Conservation (phyloP, 1,284 basidiomycete genomes). For the Cronartium ribicola region DNA sequence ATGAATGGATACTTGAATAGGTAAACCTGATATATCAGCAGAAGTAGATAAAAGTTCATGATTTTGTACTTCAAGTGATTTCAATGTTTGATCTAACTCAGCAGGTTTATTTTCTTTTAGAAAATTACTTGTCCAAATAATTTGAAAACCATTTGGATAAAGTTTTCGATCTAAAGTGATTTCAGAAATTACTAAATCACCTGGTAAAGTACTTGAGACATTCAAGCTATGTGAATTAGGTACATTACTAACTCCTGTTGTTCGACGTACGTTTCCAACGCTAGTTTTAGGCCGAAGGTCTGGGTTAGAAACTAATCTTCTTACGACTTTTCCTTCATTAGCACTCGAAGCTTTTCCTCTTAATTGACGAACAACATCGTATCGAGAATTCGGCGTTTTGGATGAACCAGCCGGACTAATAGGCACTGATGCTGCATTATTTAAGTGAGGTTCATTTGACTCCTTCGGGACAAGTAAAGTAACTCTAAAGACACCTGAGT, state of each 20-base stretch:
- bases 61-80: slow-evolving; percentile 45
- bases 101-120: slow-evolving; percentile 8
- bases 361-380: slow-evolving; percentile 16
- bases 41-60: slow-evolving; percentile 22
- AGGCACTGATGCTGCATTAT: not conserved
- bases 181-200: slow-evolving; percentile 65
- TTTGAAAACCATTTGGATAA: slow-evolving; percentile 66
- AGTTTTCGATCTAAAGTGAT: slow-evolving; percentile 69
- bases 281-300: slow-evolving; percentile 47
- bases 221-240: slow-evolving; percentile 44
- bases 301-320: slow-evolving; percentile 42
- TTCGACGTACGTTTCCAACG: slow-evolving; percentile 47
- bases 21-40: slow-evolving; percentile 47
- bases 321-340: slow-evolving; percentile 1
- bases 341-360: slow-evolving; percentile 9
- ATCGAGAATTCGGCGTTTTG: slow-evolving; percentile 15
- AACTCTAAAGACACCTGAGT: slow-evolving; percentile 13
- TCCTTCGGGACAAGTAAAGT: slow-evolving; percentile 29
- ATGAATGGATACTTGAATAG: slow-evolving; percentile 51
- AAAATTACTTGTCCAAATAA: slow-evolving; percentile 48
- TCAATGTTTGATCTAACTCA: slow-evolving; percentile 31
- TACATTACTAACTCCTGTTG: slow-evolving; percentile 47
- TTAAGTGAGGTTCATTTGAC: slow-evolving; percentile 15
- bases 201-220: slow-evolving; percentile 48
- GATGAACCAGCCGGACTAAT: slow-evolving; percentile 2